phyloP scores from a whole-genome alignment of 371 early-diverging fungal genomes.

The Lichtheimia hyalospora region DNA sequence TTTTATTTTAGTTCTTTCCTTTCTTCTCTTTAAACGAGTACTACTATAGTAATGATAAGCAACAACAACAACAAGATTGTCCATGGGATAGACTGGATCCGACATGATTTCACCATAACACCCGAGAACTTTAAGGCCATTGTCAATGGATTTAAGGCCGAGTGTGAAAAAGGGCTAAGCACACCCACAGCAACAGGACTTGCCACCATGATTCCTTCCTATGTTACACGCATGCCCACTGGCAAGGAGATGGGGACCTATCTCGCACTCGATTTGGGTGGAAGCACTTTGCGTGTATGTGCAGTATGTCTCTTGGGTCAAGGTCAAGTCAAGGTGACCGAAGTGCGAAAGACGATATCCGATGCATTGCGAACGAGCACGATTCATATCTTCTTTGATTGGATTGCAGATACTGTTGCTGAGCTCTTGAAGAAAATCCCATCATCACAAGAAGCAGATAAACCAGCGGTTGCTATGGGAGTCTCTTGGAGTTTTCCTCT shows the following conservation, averaged over 20 bases:
- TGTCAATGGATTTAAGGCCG: conserved; percentile 48
- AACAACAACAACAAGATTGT: not conserved
- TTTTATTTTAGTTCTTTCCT: conserved; percentile 1
- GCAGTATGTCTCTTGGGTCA: conserved; percentile 71
- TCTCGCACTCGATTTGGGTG: conserved; percentile 90
- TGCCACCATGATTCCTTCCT: conserved; percentile 77
- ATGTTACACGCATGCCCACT: conserved; percentile 73
- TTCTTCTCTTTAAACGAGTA: too few species aligned
- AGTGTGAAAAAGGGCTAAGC: conserved; percentile 42
- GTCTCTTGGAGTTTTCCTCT: conserved; percentile 53
- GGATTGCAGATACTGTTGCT: conserved; percentile 70
- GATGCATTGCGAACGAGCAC: conserved; percentile 66
- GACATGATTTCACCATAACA: conserved; percentile 16
- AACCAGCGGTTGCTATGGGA: conserved; percentile 28
- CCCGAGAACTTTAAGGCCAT: conserved; percentile 52
- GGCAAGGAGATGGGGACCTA: conserved; percentile 81
- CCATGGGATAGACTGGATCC: conserved; percentile 10
- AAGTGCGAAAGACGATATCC: conserved; percentile 64
- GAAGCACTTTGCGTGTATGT: conserved; percentile 85
- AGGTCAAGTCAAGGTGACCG: conserved; percentile 62
- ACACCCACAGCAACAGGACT: conserved; percentile 48
- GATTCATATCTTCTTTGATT: conserved; percentile 78
- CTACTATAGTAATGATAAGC: not conserved
- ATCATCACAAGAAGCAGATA: conserved; percentile 23
- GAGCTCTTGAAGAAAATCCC: conserved; percentile 22